Base-by-base conservation (phyloP, 2,329 filamentous ascomycete genomes). In the Ceratocystis huliohia region DNA sequence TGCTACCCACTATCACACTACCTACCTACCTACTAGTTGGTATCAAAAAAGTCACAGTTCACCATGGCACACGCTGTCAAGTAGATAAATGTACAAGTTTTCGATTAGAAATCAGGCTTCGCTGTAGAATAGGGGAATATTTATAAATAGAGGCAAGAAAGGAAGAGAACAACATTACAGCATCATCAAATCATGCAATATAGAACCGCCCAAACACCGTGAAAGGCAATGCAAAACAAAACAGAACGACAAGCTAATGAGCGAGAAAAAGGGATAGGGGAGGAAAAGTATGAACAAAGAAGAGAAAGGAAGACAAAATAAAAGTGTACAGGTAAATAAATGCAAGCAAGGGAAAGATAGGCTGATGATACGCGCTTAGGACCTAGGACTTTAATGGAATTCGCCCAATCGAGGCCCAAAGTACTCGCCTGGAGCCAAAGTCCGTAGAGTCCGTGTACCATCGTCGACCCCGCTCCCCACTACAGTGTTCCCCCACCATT, bases 401-500 rank as follows among this genome's bases (percentile, higher is more conserved):
- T 69, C 65, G 17, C 69, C 69, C 50, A 69, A 44, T 17, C 69
- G 66, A 65, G 73, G 74, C 2, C 73, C 74, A 59, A 75, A 75
- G 64, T 73, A 72, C 64, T 75, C 73, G 45, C 72, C 73, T 8
- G 71, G 64, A 5, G 67, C 37, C 13, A 79, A 70, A 68, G 74
- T 73, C 1, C 72, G 67, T 63, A 76, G 71, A 10, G 73, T 73
- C 68, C 78, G 80, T 2, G 76, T 73, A 17, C 72, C 70, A 66
- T 74, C 75, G 70, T 80, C 78, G 50, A 78, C 79, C 37, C 78
- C 78, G 64, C 74, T 69, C 17, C 74, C 73, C 3, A 75, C 73
- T 6, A 77, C 73, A 20, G 70, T 72, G 69, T 81, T 81, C 44
- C 80, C 80, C 79, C 79, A 81, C 80, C 80, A 82, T 7, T 76